Conservation (phyloP, 1,284 basidiomycete genomes). For the Athelia sp. region DNA sequence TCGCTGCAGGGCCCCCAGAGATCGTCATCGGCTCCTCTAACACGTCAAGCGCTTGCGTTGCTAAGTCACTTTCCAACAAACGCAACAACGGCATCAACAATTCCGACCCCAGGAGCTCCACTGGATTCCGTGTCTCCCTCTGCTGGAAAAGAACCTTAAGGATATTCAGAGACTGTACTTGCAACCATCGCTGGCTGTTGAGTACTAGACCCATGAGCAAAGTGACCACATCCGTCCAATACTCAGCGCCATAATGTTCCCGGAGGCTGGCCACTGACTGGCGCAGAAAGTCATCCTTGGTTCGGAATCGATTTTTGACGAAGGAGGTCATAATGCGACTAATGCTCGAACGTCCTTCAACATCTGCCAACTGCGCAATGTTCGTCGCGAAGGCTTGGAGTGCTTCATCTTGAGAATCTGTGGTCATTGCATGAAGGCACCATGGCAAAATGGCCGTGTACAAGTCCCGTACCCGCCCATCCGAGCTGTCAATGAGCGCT, state of each 20-base stretch:
- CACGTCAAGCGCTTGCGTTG: slow-evolving; percentile 84
- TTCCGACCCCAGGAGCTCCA: slow-evolving; percentile 78
- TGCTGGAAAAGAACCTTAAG: slow-evolving; percentile 88
- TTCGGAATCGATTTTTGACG: slow-evolving; percentile 83
- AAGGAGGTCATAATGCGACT: slow-evolving; percentile 87
- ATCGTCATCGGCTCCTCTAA: slow-evolving; percentile 85
- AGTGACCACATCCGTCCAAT: slow-evolving; percentile 76
- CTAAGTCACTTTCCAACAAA: slow-evolving; percentile 81
- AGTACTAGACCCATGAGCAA: slow-evolving; percentile 84
- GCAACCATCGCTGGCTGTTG: slow-evolving; percentile 81
- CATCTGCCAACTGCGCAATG: slow-evolving; percentile 69
- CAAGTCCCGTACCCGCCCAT: slow-evolving; percentile 75
- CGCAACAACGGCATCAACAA: slow-evolving; percentile 88
- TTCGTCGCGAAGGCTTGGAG: slow-evolving; percentile 74
- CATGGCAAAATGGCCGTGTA: slow-evolving; percentile 86
- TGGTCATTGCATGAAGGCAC: slow-evolving; percentile 79
- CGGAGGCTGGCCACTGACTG: slow-evolving; percentile 84
- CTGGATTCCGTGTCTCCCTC: slow-evolving; percentile 70
- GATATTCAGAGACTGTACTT: slow-evolving; percentile 80
- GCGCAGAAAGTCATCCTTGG: slow-evolving; percentile 90
- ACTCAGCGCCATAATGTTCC: slow-evolving; percentile 71
- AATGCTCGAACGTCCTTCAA: slow-evolving; percentile 72
- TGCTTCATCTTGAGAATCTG: slow-evolving; percentile 54
- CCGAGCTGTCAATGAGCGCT: slow-evolving; percentile 69
- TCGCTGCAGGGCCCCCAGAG: slow-evolving; percentile 70